phyloP scores from a whole-genome alignment of 441 rosid species.

The Populus trichocarpa region DNA sequence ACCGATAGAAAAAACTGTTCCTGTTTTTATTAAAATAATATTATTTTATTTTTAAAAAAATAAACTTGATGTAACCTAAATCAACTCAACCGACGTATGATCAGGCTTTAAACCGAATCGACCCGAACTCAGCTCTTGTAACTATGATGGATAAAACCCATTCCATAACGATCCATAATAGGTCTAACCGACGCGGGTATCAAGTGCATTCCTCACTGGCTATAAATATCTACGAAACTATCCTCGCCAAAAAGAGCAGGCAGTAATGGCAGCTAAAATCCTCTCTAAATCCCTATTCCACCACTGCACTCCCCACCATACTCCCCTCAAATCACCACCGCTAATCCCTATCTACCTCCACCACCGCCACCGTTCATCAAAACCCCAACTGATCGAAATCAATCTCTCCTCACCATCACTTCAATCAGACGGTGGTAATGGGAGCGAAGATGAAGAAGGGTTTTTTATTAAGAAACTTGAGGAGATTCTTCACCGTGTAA shows the following conservation, averaged over 20 bases:
- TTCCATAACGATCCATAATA: background rate
- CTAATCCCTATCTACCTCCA: background rate
- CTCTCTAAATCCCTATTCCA: constrained; percentile 1
- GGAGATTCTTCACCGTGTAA: constrained; percentile 40
- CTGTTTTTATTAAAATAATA: too few relatives aligned
- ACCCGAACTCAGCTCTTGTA: background rate
- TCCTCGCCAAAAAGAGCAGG: background rate
- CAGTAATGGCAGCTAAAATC: background rate
- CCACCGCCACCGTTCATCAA: constrained; percentile 9
- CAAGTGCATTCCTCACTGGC: background rate
- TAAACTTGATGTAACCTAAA: too few relatives aligned
- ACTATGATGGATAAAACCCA: background rate
- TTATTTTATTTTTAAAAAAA: too few relatives aligned
- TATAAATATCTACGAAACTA: too few relatives aligned
- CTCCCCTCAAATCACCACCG: constrained; percentile 2
- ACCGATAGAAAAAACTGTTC: too few relatives aligned
- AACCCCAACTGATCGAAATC: constrained; percentile 15
- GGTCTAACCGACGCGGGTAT: background rate
- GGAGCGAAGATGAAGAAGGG: constrained; percentile 15
- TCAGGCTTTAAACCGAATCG: background rate
- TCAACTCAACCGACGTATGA: background rate
- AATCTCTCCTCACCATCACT: constrained; percentile 6
- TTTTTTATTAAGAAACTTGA: constrained; percentile 20
- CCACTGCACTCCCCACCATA: background rate
- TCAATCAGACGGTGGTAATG: constrained; percentile 2